phyloP scores from a whole-genome alignment of 768 basidiomycete genomes.

The Leccinum sublutescens region DNA sequence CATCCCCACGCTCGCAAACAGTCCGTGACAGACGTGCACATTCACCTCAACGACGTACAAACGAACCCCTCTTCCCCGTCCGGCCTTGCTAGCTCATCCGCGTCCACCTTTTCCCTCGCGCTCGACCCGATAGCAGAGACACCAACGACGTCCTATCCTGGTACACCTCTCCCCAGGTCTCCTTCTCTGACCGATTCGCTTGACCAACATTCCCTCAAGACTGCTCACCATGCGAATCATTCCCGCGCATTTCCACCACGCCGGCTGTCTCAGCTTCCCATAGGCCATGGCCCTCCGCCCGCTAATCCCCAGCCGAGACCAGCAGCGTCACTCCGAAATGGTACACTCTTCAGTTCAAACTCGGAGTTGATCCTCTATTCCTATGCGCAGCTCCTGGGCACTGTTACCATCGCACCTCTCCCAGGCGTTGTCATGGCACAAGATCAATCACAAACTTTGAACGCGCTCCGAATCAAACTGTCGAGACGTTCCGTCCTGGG shows the following conservation, averaged over 20 bases:
- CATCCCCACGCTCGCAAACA: constrained; percentile 81
- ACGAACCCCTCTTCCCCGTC: constrained; percentile 12
- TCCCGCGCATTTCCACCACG: constrained; percentile 24
- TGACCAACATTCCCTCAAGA: constrained; percentile 20
- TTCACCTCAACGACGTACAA: constrained; percentile 33
- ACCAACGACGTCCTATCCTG: constrained; percentile 37
- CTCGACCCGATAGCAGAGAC: constrained; percentile 50
- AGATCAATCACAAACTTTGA: constrained; percentile 47
- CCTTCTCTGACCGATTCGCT: constrained; percentile 30
- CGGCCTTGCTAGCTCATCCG: constrained; percentile 38
- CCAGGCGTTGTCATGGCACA: constrained; percentile 39
- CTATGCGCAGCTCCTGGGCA: constrained; percentile 77
- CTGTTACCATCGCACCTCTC: constrained; percentile 54
- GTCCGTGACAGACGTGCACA: constrained; percentile 57
- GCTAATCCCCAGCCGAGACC: constrained; percentile 16
- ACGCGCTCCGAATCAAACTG: constrained; percentile 48
- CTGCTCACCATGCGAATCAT: constrained; percentile 37
- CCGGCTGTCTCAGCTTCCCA: constrained; percentile 41
- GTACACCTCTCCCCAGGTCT: constrained; percentile 33
- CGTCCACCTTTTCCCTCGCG: constrained; percentile 46
- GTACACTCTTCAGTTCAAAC: constrained; percentile 48
- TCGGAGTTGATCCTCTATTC: constrained; percentile 79
- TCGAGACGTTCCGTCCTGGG: constrained; percentile 44
- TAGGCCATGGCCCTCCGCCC: constrained; percentile 45
- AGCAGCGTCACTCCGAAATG: constrained; percentile 33